Conservation (phyloP, 345 rosid species). For the Trapa bicornis region DNA sequence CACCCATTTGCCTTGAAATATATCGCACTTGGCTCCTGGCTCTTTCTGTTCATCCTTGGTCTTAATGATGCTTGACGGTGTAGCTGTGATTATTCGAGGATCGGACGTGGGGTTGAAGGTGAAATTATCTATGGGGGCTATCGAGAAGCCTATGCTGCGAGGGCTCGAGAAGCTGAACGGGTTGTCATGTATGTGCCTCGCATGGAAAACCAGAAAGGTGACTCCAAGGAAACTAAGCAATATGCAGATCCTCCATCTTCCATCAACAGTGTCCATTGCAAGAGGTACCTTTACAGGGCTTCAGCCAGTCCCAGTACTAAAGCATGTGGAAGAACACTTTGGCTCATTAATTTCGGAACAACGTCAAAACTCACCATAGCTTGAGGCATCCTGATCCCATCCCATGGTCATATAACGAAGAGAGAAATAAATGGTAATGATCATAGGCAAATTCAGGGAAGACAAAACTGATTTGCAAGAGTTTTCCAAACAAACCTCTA, state of each 20-base stretch:
- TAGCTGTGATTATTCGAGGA: background rate
- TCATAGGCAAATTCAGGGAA: background rate
- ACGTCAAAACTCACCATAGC: background rate
- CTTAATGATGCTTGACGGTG: background rate
- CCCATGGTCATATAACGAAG: background rate
- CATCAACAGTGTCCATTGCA: conserved; percentile 11
- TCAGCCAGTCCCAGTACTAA: background rate
- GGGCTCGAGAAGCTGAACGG: background rate
- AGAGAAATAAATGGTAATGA: background rate
- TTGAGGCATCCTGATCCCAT: background rate
- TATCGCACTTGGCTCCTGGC: conserved; percentile 16
- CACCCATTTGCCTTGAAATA: conserved; percentile 44
- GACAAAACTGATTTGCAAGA: background rate
- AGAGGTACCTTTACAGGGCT: background rate
- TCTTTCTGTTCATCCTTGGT: conserved; percentile 3
- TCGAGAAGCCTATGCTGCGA: background rate
- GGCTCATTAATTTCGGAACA: background rate
- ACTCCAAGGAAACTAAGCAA: conserved; percentile 21
- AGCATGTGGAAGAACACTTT: background rate
- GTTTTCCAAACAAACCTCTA: background rate
- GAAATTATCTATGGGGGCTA: background rate
- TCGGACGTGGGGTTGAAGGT: background rate
- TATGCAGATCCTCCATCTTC: conserved; percentile 25
- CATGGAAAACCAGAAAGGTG: conserved; percentile 9
- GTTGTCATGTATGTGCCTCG: conserved; percentile 5